These are phyloP conservation scores for Trichosporon ovoides DNA, from an alignment of 1,284 basidiomycete species.

Conservation along the genomic window DNA sequence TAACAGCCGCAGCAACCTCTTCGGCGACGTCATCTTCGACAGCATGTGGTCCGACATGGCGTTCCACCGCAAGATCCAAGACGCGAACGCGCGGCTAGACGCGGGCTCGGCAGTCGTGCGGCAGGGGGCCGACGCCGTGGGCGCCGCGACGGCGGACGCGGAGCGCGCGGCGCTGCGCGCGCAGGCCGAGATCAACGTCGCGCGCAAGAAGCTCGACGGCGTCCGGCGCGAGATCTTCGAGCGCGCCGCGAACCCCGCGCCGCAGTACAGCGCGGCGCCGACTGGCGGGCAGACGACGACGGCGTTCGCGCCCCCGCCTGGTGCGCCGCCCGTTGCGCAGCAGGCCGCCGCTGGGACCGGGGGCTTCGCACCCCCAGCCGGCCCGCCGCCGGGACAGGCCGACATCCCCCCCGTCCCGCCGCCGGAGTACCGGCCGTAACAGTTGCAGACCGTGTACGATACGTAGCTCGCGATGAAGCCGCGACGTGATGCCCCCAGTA, in stretches of 20 bases:
- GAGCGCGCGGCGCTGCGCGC: background rate
- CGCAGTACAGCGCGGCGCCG: background rate
- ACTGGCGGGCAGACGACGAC: background rate
- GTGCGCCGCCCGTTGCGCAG: background rate
- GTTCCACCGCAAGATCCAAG: conserved; percentile 23
- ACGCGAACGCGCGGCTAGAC: background rate
- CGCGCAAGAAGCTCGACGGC: background rate
- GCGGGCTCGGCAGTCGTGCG: background rate
- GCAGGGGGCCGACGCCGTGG: background rate
- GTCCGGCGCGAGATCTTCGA: background rate
- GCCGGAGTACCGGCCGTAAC: background rate
- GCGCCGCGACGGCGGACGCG: background rate
- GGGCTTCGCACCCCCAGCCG: background rate
- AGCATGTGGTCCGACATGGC: conserved; percentile 23
- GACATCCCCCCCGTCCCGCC: background rate
- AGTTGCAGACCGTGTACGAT: too few relatives aligned
- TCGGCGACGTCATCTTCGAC: conserved; percentile 27
- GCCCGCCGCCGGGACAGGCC: background rate
- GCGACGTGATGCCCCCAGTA: too few relatives aligned
- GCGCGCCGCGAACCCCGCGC: background rate
- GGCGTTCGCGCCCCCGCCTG: background rate
- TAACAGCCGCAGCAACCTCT: conserved; percentile 11
- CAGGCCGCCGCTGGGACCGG: too few relatives aligned
- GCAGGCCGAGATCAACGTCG: background rate
- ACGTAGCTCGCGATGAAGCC: too few relatives aligned